Percentiles rank a stretch among this genome's conserved stretches.
phyloP scores from a whole-genome alignment of 1,284 basidiomycete genomes.

The Sutorius eximius region DNA sequence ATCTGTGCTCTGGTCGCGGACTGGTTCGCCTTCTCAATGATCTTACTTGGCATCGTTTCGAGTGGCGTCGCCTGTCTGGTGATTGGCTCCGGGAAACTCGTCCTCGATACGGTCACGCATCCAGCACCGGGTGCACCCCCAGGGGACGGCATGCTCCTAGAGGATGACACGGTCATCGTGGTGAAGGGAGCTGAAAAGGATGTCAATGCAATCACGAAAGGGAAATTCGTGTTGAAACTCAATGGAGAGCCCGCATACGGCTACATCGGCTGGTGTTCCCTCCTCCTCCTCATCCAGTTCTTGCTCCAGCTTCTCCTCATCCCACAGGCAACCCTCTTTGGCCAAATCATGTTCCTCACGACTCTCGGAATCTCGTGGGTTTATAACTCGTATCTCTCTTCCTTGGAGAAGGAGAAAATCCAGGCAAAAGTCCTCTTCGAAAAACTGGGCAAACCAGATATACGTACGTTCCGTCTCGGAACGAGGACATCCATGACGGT shows the following conservation, averaged over 20 bases:
- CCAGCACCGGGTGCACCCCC: slow-evolving; percentile 26
- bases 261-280: slow-evolving; percentile 26
- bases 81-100: slow-evolving; percentile 32
- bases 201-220: slow-evolving; percentile 31
- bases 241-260: slow-evolving; percentile 17
- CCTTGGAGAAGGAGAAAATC: slow-evolving; percentile 33
- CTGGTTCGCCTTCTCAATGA: slow-evolving; percentile 33
- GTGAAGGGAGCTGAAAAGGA: slow-evolving; percentile 31
- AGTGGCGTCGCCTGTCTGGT: slow-evolving; percentile 29
- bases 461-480: slow-evolving; percentile 27
- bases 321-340: slow-evolving; percentile 27
- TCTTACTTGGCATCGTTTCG: slow-evolving; percentile 34
- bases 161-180: slow-evolving; percentile 21
- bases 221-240: slow-evolving; percentile 24
- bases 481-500: slow-evolving; percentile 30
- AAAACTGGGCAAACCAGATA: slow-evolving; percentile 15
- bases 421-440: slow-evolving; percentile 26
- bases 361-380: slow-evolving; percentile 33
- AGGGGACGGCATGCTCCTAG: slow-evolving; percentile 28
- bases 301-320: slow-evolving; percentile 32
- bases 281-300: slow-evolving; percentile 33
- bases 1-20: slow-evolving; percentile 26
- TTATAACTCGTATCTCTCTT: slow-evolving; percentile 35
- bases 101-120: slow-evolving; percentile 7
- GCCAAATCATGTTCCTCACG: slow-evolving; percentile 33